These are phyloP conservation scores for Caryopteris hybrid DNA, from an alignment of 305 asterid genomes.

Conservation along the genomic window DNA sequence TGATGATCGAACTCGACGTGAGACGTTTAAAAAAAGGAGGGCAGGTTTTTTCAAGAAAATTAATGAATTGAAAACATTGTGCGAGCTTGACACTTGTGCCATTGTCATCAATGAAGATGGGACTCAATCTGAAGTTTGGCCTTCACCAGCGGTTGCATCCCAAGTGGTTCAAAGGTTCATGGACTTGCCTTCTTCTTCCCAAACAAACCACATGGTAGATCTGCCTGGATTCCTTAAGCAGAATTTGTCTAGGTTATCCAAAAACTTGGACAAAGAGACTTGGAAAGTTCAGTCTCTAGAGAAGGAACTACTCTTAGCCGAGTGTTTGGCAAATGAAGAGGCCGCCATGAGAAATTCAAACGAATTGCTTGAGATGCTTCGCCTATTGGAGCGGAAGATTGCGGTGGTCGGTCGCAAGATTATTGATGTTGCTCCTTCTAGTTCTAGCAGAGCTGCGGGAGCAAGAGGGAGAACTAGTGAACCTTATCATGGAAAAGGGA, in stretches of 20 bases:
- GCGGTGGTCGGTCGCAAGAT: conserved; percentile 33
- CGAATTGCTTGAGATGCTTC: conserved; percentile 28
- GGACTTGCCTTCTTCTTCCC: conserved; percentile 28
- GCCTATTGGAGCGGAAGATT: conserved; percentile 40
- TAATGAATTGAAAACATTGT: conserved; percentile 37
- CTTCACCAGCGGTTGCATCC: conserved; percentile 29
- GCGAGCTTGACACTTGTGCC: conserved; percentile 45
- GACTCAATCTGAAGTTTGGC: conserved; percentile 38
- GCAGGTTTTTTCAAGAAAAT: conserved; percentile 41
- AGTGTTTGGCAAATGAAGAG: conserved; percentile 23
- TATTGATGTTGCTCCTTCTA: conserved; percentile 23
- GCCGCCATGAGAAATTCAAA: conserved; percentile 15
- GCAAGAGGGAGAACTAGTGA: conserved; percentile 8
- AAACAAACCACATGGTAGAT: conserved; percentile 25
- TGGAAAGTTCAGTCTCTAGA: conserved; percentile 25
- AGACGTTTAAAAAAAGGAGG: conserved; percentile 46
- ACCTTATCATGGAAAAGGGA: conserved; percentile 25
- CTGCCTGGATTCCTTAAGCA: conserved; percentile 37
- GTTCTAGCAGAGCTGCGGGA: conserved; percentile 14
- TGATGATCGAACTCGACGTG: conserved; percentile 40
- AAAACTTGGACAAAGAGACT: conserved; percentile 39
- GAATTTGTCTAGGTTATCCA: conserved; percentile 34
- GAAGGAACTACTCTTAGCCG: conserved; percentile 31
- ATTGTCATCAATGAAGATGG: conserved; percentile 30
- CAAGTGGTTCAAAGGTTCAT: conserved; percentile 29